Evolutionary conservation across 2,329 filamentous ascomycete genomes (phyloP), one percentile per base, ranked within the genome.

Genomic region (Mollisia scopiformis): DNA sequence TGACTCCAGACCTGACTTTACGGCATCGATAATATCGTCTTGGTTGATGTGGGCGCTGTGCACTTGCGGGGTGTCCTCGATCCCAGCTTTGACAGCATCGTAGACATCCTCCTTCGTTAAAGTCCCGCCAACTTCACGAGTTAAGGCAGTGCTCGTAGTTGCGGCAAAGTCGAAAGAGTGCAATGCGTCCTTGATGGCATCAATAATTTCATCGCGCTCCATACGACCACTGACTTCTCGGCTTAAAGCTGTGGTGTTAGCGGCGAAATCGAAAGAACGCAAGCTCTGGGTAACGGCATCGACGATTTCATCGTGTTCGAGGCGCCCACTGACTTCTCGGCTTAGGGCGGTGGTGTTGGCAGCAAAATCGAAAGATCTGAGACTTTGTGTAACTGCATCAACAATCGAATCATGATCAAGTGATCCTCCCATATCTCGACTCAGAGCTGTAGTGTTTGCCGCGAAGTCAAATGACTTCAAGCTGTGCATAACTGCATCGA

Each of bases 401-500:
- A 86, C 74, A 4, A 89, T 77, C 41, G 83, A 78, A 16, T 84
- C 82, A 7, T 80, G 78, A 21, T 81, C 84, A 5, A 86, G 72
- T 21, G 76, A 74, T 10, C 59, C 47, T 14, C 41, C 59, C 27
- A 71, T 35, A 94, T 92, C 71, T 96, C 91, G 2, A 51, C 51
- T 65, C 28, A 62, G 71, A 64, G 90, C 88, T 2, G 90, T 86
- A 82, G 81, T 31, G 2, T 84, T 82, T 55, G 46, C 70, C 56
- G 79, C 74, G 28, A 83, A 74, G 28, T 84, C 79, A 35, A 84
- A 76, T 6, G 75, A 77, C 51, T 79, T 74, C 4, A 88, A 77
- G 6, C 84, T 92, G 67, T 93, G 89, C 16, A 91, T 80, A 59
- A 88, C 81, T 13, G 84, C 82, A 58, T 82, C 80, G 37, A 86